Percentiles rank a stretch among this genome's conserved stretches.
These are phyloP conservation scores for Euphrasia arctica DNA, from an alignment of 305 asterid species.

Conservation along the genomic window DNA sequence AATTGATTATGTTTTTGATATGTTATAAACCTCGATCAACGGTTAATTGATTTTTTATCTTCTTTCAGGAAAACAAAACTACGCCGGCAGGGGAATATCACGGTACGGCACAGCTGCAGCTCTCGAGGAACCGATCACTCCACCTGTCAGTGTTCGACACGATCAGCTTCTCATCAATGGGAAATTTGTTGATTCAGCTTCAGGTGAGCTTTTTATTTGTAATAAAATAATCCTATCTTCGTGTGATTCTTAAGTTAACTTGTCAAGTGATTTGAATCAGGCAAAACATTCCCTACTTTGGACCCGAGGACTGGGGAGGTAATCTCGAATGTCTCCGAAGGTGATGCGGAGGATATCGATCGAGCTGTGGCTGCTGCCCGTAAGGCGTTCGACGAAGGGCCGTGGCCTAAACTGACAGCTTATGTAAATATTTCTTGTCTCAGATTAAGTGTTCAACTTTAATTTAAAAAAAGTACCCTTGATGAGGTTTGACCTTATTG, in stretches of 20 bases:
- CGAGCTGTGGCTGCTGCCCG: constrained; percentile 96
- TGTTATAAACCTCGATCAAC: neutral
- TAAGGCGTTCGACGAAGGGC: constrained; percentile 93
- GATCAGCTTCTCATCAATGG: constrained; percentile 93
- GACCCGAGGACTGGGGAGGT: constrained; percentile 95
- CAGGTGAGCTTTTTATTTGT: constrained; percentile 47
- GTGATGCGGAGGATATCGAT: constrained; percentile 84
- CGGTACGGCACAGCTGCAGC: constrained; percentile 71
- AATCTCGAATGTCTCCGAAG: constrained; percentile 88
- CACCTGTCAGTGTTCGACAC: constrained; percentile 65
- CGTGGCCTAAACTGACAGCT: constrained; percentile 95
- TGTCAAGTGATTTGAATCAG: constrained; percentile 33
- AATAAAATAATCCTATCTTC: neutral
- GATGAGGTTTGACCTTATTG: too few relatives aligned
- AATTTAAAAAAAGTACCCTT: too few relatives aligned
- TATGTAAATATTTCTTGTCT: constrained; percentile 47
- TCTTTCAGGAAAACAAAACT: constrained; percentile 45
- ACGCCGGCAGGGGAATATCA: constrained; percentile 39
- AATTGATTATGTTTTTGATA: neutral
- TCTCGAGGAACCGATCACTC: constrained; percentile 76
- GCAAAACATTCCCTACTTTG: constrained; percentile 82
- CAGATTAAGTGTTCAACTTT: neutral
- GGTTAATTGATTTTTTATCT: neutral
- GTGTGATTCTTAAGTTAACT: constrained; percentile 8
- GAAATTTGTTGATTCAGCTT: constrained; percentile 86